Base-by-base conservation (phyloP, 306 rosid genomes). In the Ziziphus jujuba region DNA sequence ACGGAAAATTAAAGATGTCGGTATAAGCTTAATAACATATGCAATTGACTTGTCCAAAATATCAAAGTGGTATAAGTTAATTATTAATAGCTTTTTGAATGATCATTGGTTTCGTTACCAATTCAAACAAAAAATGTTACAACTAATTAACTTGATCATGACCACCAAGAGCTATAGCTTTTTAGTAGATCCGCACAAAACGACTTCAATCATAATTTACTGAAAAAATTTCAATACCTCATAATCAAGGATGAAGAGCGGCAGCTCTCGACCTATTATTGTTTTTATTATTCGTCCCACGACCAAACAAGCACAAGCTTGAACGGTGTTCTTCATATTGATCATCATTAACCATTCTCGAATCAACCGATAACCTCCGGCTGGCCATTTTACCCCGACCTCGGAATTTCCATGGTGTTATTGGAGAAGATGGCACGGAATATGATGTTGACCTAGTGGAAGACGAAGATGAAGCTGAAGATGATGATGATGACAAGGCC, bases 361-460 rank as follows among this genome's bases (percentile, higher is more conserved):
- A 61, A 47, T 70, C 76, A 11, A 50, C 73, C 4, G 63, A 60
- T 5, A 25, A 40, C 22, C 65, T 63, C 0, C 61, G 65, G 56
- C 65, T 77, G 4, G 20, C n/a, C 15, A 40, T 23, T 51, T 67
- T 51, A 22, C 25, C 23, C 44, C 48, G 63, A 11, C 16, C 59
- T 6, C 17, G 61, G 13, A 65, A 53, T 5, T 38, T 66, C 13
- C 20, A 38, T 21, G 57, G 63, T 51, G 67, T n/a, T 77, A 68
- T 56, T 0, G 82, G 89, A 59, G 90, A 82, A 34, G 83, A 77
- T 2, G 87, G 81, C 48, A 64, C 79, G 0, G 84, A 81, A 61
- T 68, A 74, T 0, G 78, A 63, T 1, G 40, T 53, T 0, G 79
- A 81, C 3, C 61, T 34, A 0, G 61, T 50, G 0, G 78, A 79